Evolutionary conservation across 2,329 filamentous ascomycete species (phyloP).

Genomic region (Tolypocladium album): DNA sequence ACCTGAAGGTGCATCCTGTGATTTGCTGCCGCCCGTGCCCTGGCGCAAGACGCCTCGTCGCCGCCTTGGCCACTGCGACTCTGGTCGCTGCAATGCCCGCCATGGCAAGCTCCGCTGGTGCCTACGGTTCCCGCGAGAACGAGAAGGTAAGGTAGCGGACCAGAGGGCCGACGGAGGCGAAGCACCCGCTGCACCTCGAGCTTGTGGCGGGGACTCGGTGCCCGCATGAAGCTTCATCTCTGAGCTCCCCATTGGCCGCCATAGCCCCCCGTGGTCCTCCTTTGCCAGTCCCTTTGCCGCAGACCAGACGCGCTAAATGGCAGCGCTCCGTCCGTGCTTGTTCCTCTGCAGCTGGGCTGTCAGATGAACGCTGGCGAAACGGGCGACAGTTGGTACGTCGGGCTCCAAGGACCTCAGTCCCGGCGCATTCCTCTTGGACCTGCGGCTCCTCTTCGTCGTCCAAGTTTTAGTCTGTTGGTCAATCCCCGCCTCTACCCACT

Average conservation of each 20-base stretch:
- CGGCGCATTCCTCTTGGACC: not conserved
- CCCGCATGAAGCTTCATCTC: not conserved
- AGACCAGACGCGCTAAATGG: not conserved
- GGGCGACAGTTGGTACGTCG: not conserved
- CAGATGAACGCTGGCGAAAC: not conserved
- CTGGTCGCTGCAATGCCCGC: too few relatives aligned
- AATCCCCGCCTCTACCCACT: not conserved
- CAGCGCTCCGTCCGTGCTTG: not conserved
- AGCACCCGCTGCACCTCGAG: not conserved
- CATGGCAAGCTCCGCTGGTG: not conserved
- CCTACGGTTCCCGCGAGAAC: not conserved
- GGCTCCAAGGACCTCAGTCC: not conserved
- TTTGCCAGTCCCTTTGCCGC: not conserved
- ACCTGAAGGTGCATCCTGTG: not conserved
- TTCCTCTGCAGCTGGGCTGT: not conserved
- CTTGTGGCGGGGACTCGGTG: not conserved
- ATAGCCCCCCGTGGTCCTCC: not conserved
- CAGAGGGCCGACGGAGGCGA: not conserved
- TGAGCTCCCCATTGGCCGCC: conserved; percentile 1
- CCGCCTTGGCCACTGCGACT: conserved; percentile 1
- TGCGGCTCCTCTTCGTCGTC: not conserved
- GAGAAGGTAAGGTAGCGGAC: not conserved
- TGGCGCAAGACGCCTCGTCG: not conserved
- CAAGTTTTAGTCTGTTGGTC: not conserved
- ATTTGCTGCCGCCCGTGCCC: conserved; percentile 4